phyloP scores from a whole-genome alignment of 2,329 filamentous ascomycete species.

The Colletotrichum lupini region DNA sequence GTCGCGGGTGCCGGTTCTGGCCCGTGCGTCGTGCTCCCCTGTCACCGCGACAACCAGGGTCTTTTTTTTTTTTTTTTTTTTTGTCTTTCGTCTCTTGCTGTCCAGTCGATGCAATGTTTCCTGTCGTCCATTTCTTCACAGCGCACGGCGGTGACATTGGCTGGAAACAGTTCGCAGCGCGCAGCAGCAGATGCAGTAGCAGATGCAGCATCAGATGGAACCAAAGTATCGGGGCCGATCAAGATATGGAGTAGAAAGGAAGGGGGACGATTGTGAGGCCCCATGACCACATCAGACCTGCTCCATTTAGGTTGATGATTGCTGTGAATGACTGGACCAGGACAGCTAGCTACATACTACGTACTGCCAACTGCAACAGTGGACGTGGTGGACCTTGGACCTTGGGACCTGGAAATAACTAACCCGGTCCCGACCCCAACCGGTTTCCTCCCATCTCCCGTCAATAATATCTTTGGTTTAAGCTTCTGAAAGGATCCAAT shows the following conservation, averaged over 20 bases:
- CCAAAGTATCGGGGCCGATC: not conserved
- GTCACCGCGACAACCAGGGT: constrained; percentile 29
- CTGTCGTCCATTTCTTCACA: too few species aligned
- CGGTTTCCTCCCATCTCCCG: constrained; percentile 4
- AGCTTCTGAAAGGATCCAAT: not conserved
- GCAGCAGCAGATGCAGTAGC: too few species aligned
- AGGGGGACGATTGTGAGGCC: not conserved
- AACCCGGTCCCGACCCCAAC: not conserved
- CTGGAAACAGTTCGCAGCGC: not conserved
- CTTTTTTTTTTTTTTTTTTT: not conserved
- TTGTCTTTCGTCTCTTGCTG: not conserved
- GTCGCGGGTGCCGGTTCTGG: constrained; percentile 14
- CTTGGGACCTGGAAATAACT: constrained; percentile 24
- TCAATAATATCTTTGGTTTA: constrained; percentile 7
- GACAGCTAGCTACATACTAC: not conserved
- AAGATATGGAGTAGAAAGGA: not conserved
- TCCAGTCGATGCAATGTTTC: not conserved
- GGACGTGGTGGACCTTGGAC: not conserved
- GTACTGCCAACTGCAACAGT: too few species aligned
- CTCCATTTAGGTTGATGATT: too few species aligned
- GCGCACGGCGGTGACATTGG: not conserved
- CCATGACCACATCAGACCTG: constrained; percentile 2
- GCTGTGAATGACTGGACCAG: not conserved
- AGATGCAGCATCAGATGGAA: not conserved
- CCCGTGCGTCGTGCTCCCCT: constrained; percentile 7